These are phyloP conservation scores for Pythium plurisporium DNA, from an alignment of 352 stramenopile genomes.

Conservation along the genomic window DNA sequence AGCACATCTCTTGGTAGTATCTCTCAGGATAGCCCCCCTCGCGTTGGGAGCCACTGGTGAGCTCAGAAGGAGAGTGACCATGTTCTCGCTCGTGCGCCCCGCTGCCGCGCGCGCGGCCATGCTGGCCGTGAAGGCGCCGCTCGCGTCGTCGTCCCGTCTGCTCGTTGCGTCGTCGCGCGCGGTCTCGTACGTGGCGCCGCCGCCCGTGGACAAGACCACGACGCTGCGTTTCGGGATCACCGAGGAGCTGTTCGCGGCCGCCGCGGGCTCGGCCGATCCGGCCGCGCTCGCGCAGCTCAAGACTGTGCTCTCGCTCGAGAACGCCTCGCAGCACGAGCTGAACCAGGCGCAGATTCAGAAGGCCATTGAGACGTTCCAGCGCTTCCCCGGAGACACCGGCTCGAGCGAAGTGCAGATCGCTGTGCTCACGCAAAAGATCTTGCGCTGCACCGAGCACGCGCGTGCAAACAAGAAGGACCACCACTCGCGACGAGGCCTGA, in stretches of 20 bases:
- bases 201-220: constrained; percentile 43
- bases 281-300: constrained; percentile 48
- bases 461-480: constrained; percentile 84
- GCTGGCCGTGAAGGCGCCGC: constrained; percentile 1
- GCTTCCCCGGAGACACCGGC: constrained; percentile 80
- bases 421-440: constrained; percentile 84
- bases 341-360: constrained; percentile 79
- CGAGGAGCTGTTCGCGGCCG: constrained; percentile 35
- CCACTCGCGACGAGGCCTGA: constrained; percentile 79
- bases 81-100: constrained; percentile 14
- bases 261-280: constrained; percentile 29
- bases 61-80: neutral
- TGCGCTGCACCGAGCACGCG: constrained; percentile 70
- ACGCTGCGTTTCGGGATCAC: constrained; percentile 67
- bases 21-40: neutral
- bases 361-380: constrained; percentile 82
- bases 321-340: constrained; percentile 78
- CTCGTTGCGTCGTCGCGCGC: constrained; percentile 23
- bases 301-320: constrained; percentile 65
- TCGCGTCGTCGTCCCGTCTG: constrained; percentile 3
- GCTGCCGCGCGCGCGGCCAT: constrained; percentile 3
- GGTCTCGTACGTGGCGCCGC: constrained; percentile 64
- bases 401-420: constrained; percentile 85
- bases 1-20: too few species aligned
- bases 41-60: constrained; percentile 10